Evolutionary conservation across 208 protist genomes (phyloP), one percentile per base, ranked within the genome.

Genomic region (Crithidia bombi): DNA sequence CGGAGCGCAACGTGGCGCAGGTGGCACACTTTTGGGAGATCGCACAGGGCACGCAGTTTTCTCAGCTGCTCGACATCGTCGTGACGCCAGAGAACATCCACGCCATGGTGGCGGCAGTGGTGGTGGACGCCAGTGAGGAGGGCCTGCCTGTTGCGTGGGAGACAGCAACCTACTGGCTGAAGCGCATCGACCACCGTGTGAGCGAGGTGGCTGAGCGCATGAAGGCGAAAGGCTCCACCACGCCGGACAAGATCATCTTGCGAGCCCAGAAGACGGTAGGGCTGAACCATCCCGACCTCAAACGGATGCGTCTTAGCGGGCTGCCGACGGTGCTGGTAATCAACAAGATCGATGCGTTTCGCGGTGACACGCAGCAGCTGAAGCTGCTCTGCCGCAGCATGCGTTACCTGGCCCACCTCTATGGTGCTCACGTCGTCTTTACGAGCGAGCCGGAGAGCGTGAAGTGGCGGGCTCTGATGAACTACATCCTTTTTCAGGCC

Each of bases 21-120:
- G 78, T 95, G 21, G 90, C 91, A 0, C 90, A 97, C 70, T 94
- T 97, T 58, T 97, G 91, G 91, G 91, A 97, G 63, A 80, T 97
- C 30, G 93, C 87, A 19, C 90, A 95, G 65, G 91, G 90, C 7
- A 86, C 65, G 52, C 85, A 95, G 41, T 72, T 97, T 26, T 71
- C 83, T 21, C 82, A 91, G 67, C 78, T 97, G 61, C 78, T 88
- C 11, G 91, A 97, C n/a, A 86, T 96, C 36, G 87, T 96, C 11
- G 51, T 97, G 11, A 93, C 82, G 4, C 79, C 91, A 10, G 91
- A 97, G 38, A 95, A 93, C 73, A 69, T 97, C 1, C 93, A 97
- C 65, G 70, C 81, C 17, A 64, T 90, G 12, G 68, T 91, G 9
- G 61, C 79, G 6, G 79, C 75, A 0, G 85, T 97, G n/a, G 93